Percentiles rank a stretch among this genome's conserved stretches.
Evolutionary conservation across 1,139 yeast species (phyloP).

Genomic region (Protomyces arabidopsidicola): DNA sequence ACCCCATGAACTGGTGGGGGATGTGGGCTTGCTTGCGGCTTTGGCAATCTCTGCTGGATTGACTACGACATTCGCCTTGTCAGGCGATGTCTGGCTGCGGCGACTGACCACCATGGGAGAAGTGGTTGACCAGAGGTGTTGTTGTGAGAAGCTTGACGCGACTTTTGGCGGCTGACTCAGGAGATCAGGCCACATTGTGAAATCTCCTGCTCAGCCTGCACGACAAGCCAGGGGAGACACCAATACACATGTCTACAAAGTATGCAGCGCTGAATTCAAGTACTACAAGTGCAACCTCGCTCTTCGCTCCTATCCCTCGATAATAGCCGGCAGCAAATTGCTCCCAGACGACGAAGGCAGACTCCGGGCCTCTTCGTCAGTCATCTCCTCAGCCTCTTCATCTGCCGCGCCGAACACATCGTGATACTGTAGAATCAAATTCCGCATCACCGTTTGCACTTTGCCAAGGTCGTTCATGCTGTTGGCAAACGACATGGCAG

Average conservation of each 20-base stretch:
- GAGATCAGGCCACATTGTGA: no score
- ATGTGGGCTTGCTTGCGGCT: not conserved
- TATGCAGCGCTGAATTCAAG: not conserved
- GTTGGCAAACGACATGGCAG: constrained; percentile 14
- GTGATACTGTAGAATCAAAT: constrained; percentile 25
- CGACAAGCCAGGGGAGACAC: no score
- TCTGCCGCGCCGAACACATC: constrained; percentile 22
- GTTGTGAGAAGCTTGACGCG: not conserved
- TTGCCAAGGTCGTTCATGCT: constrained; percentile 25
- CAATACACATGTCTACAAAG: no score
- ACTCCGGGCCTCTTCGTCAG: not conserved
- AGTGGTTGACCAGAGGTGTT: not conserved
- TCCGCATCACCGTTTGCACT: constrained; percentile 22
- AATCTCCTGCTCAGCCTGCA: no score
- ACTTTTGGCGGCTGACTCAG: not conserved
- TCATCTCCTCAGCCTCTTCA: not conserved
- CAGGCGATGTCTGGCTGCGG: not conserved
- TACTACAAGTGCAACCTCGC: not conserved
- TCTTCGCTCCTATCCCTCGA: not conserved
- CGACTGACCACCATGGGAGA: not conserved
- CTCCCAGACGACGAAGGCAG: not conserved
- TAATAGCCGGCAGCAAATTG: not conserved
- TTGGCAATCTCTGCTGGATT: not conserved
- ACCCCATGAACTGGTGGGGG: constrained; percentile 7
- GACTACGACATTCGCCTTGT: not conserved